Base-by-base conservation (phyloP, 306 rosid species). In the Castanea crenata region DNA sequence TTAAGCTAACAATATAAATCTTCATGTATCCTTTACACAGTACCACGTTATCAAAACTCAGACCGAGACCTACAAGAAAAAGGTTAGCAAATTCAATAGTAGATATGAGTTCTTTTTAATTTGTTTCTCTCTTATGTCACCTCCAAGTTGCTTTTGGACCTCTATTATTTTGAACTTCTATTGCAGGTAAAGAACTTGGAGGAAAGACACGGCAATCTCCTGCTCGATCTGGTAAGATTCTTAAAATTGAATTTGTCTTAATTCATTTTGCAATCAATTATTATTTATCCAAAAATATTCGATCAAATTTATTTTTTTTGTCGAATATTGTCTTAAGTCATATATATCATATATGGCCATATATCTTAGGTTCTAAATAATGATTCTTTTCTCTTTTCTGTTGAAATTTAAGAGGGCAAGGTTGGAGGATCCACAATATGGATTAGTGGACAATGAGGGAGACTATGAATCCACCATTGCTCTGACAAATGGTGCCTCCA, bases 341-440 rank as follows among this genome's bases (percentile, higher is more conserved):
- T 59, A 23, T 57, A 0, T 13, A 11, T 49, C 15, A 13, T 56
- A 56, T n/a, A 55, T 10, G 12, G 10, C 5, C 21, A 56, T 56
- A 57, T 57, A 57, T n/a, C 11, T 25, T 14, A 25, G 25, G 3
- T 41, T 21, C 31, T 1, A 38, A 44, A 38, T 41, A 12, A 38
- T 20, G 57, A 44, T 1, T 62, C 12, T 7, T 14, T 6, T 70
- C 14, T 29, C 27, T 68, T 70, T 76, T 56, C 44, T 73, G 61
- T 57, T 69, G 55, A 70, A 41, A 15, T 10, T 52, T 5, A 74
- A 92, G 91, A 88, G 85, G 85, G 91, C 81, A 65, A 79, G 80
- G 58, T 76, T 74, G 61, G 91, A 89, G 91, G 90, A 91, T 87
- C 90, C 96, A 62, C 90, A 86, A 16, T 88, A 80, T n/a, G 74